Evolutionary conservation across 2,329 filamentous ascomycete genomes (phyloP), one percentile per base, ranked within the genome.

Genomic region (Microcyclospora tardicrescens): DNA sequence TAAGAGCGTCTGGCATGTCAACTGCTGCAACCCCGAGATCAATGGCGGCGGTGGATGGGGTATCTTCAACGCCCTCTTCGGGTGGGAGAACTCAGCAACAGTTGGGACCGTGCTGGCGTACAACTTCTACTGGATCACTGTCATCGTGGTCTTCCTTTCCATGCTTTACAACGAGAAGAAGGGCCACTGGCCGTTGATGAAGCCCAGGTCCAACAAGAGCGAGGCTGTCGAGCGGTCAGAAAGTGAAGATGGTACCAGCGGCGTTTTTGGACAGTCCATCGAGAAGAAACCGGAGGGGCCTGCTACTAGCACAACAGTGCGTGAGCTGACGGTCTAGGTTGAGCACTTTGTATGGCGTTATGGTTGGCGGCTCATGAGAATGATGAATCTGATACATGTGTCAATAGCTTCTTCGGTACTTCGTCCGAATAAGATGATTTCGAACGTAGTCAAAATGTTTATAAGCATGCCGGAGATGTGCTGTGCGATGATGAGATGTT

Each of bases 51-150:
- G 79, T 29, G 83, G 81, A 33, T 93, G 84, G 85, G 84, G 83
- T 39, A 77, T 93, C 48, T 85, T 93, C 68, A 89, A 93, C 52
- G 77, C 83, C 42, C 69, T 93, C 38, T 68, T 93, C 10, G 85
- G 86, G 42, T 94, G 86, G 86, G 74, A 77, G 44, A 93, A 93
- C 64, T 84, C 81, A 10, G 86, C 83, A 5, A 93, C 85, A 2
- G 86, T 89, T 52, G 84, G 85, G 37, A 87, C 83, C 1, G 81
- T 93, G 46, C 77, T 93, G 45, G 78, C 81, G 1, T 93, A 93
- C 65, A 93, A 91, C 57, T 42, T 89, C 12, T 93, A 93, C 65
- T 94, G 85, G 86, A 62, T 91, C 36, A 67, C 44, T 8, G 69
- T 84, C 47, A 84, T 86, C 40, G 43, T 68, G 12, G 71, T 69